Base-by-base conservation (phyloP, 768 basidiomycete genomes). In the Suillus alpinus region DNA sequence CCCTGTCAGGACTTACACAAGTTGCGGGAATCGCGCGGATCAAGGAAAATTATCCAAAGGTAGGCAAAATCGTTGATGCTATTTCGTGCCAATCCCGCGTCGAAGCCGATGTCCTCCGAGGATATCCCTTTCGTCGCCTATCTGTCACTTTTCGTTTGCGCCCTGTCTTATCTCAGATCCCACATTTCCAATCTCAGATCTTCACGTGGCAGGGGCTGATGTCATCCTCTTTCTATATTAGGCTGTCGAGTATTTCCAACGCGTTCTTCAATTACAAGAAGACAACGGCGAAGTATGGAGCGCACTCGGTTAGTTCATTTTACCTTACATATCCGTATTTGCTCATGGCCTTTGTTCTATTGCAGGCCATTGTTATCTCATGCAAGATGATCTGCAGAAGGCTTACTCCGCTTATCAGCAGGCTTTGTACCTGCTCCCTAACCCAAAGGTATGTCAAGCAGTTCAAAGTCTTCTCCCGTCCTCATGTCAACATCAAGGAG, bases 241-340 rank as follows among this genome's bases (percentile, higher is more conserved):
- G 92, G 96, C 96, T 52, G 88, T 98, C 73, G 96, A 98, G 62
- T 97, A 91, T 78, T 98, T 97, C 73, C 93, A 97, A 68, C 88
- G 95, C 50, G 94, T 95, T 23, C 84, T 98, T 58, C 80, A 82
- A 65, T 83, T 97, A 60, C 89, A 95, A 68, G 93, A 94, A 76
- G 94, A 97, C 76, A 97, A 97, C 76, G 96, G 96, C 70, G 96
- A 98, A 80, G 92, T 97, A 60, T 98, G 96, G 96, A 94, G 93
- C 69, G 94, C 95, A 0, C 83, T 99, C 61, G 95, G 94, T 88
- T 74, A 64, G 69, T 81, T 57, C 62, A 39, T 62, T 37, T 72
- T 70, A 41, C 60, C 41, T 65, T 62, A 59, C 62, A 62, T 63
- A 57, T 50, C 57, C 46, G 46, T 56, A 56, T 32, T 59, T 50